Percentiles rank a stretch among this genome's conserved stretches.
Conservation (phyloP, 2,329 filamentous ascomycete species). For the Diaporthe citrichinensis region DNA sequence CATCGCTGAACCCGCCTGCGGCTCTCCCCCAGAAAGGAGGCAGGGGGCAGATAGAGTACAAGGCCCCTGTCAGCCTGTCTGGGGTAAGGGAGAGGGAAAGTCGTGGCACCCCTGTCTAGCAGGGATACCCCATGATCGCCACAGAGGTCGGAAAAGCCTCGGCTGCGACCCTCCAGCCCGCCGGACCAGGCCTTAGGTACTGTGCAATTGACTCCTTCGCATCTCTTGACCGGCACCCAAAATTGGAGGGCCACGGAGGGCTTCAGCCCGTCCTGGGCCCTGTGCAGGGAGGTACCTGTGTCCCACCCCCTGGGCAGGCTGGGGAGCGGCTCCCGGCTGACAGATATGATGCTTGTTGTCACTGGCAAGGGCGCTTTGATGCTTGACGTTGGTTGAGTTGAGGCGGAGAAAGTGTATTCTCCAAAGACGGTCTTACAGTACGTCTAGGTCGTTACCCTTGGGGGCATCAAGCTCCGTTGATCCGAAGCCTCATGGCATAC, state of each 20-base stretch:
- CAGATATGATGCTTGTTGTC: constrained; percentile 9
- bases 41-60: background rate
- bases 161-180: constrained; percentile 24
- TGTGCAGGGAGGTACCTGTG: background rate
- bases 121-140: constrained; percentile 5
- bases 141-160: constrained; percentile 6
- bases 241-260: constrained; percentile 30
- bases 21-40: background rate
- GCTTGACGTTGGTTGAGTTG: background rate
- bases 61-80: background rate
- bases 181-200: constrained; percentile 7
- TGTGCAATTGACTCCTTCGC: background rate
- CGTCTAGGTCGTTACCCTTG: background rate
- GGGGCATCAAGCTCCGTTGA: constrained; percentile 11
- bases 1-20: constrained; percentile 15
- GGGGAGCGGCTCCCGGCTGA: background rate
- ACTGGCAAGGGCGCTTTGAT: background rate
- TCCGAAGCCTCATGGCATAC: constrained; percentile 23
- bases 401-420: constrained; percentile 22
- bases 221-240: background rate
- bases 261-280: constrained; percentile 8
- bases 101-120: background rate
- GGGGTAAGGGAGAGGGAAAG: background rate
- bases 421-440: constrained; percentile 4
- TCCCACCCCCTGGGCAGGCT: background rate